A percentile compares a stretch with the other conserved stretches of the same genome.
Conservation (phyloP, 306 rosid genomes). For the Dryas octopetala region DNA sequence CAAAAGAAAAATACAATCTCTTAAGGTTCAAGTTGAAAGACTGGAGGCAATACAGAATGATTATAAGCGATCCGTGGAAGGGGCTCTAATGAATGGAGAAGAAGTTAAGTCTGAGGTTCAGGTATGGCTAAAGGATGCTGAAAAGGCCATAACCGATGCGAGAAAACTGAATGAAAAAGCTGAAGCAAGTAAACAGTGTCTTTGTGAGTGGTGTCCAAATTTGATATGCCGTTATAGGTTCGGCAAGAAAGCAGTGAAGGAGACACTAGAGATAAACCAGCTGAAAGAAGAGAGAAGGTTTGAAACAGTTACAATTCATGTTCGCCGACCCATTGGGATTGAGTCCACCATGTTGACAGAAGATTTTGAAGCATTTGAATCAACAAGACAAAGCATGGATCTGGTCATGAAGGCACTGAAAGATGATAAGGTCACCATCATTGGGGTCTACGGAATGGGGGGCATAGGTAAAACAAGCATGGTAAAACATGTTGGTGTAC, state of each 20-base stretch:
- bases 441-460: neutral
- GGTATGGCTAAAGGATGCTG: neutral
- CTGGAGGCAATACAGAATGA: neutral
- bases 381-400: neutral
- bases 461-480: neutral
- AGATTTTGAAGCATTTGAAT: neutral
- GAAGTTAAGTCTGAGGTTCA: neutral
- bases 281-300: neutral
- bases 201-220: neutral
- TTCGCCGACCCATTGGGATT: neutral
- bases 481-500: neutral
- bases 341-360: neutral
- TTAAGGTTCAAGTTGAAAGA: neutral
- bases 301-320: neutral
- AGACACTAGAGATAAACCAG: neutral
- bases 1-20: neutral
- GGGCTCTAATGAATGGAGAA: neutral
- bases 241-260: neutral
- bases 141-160: neutral
- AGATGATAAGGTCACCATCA: neutral
- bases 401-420: neutral
- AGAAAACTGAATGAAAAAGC: neutral
- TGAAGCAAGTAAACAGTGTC: neutral
- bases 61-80: neutral
- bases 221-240: neutral